These are phyloP conservation scores for Kluyveromyces sp. DNA, from an alignment of 1,139 yeast genomes.

Conservation along the genomic window DNA sequence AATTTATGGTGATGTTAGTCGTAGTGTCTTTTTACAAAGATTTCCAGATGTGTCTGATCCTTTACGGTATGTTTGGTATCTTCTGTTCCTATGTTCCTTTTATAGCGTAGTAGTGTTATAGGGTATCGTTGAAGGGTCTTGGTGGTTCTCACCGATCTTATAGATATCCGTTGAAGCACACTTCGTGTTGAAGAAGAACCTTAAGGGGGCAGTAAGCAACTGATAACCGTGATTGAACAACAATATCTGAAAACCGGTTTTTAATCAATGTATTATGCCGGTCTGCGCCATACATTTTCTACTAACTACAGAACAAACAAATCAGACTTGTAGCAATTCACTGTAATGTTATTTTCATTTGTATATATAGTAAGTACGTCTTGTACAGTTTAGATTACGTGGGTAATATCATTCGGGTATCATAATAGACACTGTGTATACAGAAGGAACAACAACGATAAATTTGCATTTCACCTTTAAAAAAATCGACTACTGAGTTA, in stretches of 20 bases:
- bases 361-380: slow-evolving; percentile 1
- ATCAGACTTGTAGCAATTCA: no score
- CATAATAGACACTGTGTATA: slow-evolving; percentile 1
- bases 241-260: no score
- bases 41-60: no score
- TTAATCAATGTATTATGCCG: no score
- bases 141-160: slow-evolving; percentile 1
- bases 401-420: slow-evolving; percentile 4
- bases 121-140: slow-evolving; percentile 1
- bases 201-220: background rate
- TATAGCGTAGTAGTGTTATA: slow-evolving; percentile 4
- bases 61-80: no score
- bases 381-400: background rate
- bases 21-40: no score
- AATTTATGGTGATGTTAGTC: background rate
- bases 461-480: no score
- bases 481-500: no score
- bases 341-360: background rate
- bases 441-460: background rate
- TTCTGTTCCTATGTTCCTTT: background rate
- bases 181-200: slow-evolving; percentile 4
- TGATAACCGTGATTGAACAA: background rate
- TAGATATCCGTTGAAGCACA: slow-evolving; percentile 3
- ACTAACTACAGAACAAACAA: no score
- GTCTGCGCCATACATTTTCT: no score